phyloP scores from a whole-genome alignment of 768 basidiomycete species.

The Kwoniella sp. region DNA sequence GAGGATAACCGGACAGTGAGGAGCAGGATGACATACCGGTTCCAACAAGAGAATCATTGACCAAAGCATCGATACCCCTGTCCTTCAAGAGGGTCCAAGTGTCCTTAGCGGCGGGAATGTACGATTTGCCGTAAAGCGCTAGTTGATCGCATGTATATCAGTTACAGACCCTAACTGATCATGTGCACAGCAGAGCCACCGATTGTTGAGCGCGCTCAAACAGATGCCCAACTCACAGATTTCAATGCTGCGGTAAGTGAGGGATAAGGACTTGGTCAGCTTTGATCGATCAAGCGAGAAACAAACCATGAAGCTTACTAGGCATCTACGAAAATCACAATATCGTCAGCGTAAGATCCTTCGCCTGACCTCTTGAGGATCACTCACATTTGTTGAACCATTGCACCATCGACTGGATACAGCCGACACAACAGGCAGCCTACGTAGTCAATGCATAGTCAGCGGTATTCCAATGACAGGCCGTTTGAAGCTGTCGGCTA shows the following conservation, averaged over 20 bases:
- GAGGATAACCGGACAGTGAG: too few relatives aligned
- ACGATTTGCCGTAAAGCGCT: conserved; percentile 78
- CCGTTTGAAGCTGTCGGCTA: too few relatives aligned
- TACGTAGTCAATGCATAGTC: background rate
- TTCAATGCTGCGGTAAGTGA: conserved; percentile 1
- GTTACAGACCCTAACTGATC: background rate
- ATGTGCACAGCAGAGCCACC: background rate
- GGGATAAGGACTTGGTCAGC: background rate
- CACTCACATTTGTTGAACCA: conserved; percentile 68
- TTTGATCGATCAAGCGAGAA: background rate
- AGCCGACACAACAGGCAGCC: conserved; percentile 74
- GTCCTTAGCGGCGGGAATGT: conserved; percentile 76
- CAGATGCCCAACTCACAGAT: conserved; percentile 9
- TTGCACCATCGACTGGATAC: conserved; percentile 68
- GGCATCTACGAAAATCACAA: conserved; percentile 33
- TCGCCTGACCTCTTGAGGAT: too few relatives aligned
- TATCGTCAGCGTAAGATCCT: conserved; percentile 51
- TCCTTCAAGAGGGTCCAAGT: conserved; percentile 78
- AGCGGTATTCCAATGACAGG: too few relatives aligned
- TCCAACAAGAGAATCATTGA: conserved; percentile 79
- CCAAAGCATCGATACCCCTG: conserved; percentile 73
- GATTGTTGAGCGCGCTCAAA: background rate
- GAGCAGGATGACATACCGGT: conserved; percentile 62
- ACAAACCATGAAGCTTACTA: conserved; percentile 35
- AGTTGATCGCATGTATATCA: conserved; percentile 44